Percentiles rank a stretch among this genome's conserved stretches.
phyloP scores from a whole-genome alignment of 805 yeast species.

The Hyphopichia homilentoma region DNA sequence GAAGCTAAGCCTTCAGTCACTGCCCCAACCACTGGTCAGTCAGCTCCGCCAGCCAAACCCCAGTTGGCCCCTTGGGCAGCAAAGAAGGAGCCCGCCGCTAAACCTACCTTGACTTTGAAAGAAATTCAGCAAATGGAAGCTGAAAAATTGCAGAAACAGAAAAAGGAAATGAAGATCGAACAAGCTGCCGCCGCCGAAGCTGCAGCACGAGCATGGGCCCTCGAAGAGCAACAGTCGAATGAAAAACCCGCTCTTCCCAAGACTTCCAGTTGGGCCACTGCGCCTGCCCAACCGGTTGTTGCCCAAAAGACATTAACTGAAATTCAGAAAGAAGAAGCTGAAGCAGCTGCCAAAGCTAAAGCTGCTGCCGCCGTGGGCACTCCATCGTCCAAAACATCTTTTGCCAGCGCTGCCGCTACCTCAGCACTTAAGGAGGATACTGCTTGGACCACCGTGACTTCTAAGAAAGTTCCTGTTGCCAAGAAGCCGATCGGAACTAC shows the following conservation, averaged over 20 bases:
- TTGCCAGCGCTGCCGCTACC: constrained; percentile 32
- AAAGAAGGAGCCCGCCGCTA: constrained; percentile 8
- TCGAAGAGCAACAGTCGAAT: constrained; percentile 19
- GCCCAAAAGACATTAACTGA: constrained; percentile 55
- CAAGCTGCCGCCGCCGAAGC: constrained; percentile 18
- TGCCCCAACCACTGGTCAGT: constrained; percentile 8
- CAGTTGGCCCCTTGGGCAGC: constrained; percentile 57
- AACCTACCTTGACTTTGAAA: constrained; percentile 44
- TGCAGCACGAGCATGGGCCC: constrained; percentile 20
- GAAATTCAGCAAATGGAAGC: constrained; percentile 52
- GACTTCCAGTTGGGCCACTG: constrained; percentile 41
- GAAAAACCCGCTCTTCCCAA: constrained; percentile 31
- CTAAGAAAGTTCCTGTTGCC: constrained; percentile 34
- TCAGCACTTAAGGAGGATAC: constrained; percentile 19
- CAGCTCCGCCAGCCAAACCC: constrained; percentile 13
- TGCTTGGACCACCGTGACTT: constrained; percentile 45
- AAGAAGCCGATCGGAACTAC: constrained; percentile 14
- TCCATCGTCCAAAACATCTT: constrained; percentile 17
- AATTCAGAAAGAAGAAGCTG: constrained; percentile 58
- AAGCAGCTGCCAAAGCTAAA: constrained; percentile 22
- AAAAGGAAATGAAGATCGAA: constrained; percentile 30
- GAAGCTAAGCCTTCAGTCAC: constrained; percentile 1
- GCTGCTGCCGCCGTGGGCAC: constrained; percentile 10
- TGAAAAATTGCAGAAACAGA: constrained; percentile 37
- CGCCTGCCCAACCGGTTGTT: constrained; percentile 15